Evolutionary conservation across 2,329 filamentous ascomycete species (phyloP).

Genomic region (Ramularia collo-cygni): DNA sequence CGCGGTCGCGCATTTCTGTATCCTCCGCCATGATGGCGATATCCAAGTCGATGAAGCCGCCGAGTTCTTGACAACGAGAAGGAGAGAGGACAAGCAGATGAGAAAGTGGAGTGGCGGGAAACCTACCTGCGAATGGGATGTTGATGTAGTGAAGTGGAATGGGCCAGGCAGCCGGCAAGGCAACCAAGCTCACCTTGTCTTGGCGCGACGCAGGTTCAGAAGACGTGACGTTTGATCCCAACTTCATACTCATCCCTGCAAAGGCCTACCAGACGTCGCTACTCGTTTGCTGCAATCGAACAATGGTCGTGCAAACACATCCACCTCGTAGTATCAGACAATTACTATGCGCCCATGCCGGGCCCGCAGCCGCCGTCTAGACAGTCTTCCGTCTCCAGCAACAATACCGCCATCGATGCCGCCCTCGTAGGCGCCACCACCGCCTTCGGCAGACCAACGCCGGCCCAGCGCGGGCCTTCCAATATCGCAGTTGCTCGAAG

Average conservation of each 20-base stretch:
- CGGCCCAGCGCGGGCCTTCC: constrained; percentile 8
- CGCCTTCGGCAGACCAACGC: constrained; percentile 41
- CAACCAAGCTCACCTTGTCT: neutral
- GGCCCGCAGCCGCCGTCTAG: constrained; percentile 16
- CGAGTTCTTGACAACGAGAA: neutral
- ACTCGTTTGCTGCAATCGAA: neutral
- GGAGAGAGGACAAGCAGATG: neutral
- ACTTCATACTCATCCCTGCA: too few relatives aligned
- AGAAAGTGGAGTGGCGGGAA: neutral
- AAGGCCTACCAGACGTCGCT: too few relatives aligned
- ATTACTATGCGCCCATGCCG: constrained; percentile 18
- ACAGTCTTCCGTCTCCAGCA: constrained; percentile 20
- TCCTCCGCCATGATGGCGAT: constrained; percentile 25
- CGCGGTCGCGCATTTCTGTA: constrained; percentile 33
- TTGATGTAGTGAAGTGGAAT: neutral
- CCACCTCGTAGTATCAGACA: constrained; percentile 1
- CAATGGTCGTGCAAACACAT: constrained; percentile 1
- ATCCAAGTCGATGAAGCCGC: constrained; percentile 5
- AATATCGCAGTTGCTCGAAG: constrained; percentile 6
- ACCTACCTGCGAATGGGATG: neutral
- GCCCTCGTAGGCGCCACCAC: constrained; percentile 44
- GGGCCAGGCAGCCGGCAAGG: neutral
- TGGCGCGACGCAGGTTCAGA: too few relatives aligned
- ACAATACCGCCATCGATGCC: constrained; percentile 28
- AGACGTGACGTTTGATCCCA: too few relatives aligned